Evolutionary conservation across 805 yeast species (phyloP), one percentile per base, ranked within the genome.

Genomic region (Wickerhamomyces pijperi): DNA sequence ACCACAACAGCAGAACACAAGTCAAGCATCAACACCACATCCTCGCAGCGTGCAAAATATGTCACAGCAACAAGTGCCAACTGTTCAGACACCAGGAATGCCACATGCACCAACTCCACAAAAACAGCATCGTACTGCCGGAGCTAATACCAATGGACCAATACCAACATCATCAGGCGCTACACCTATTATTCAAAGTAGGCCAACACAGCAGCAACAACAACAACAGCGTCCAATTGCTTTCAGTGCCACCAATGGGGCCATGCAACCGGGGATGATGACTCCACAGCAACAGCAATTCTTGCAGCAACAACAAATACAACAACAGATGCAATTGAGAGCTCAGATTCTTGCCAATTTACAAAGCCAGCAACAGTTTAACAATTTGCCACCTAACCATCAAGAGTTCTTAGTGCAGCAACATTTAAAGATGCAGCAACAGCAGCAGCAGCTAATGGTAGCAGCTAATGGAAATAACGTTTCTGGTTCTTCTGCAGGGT

Each of bases 211-310:
- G 12, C 36, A 36, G 12, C 38, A 28, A 18, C 41, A 29, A 7
- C 40, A 39, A 23, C 18, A 11, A 8, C 43, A 38, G 16, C n/a
- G n/a, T n/a, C n/a, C n/a, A n/a, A n/a, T n/a, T 47, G 9, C 55
- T 48, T 36, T 54, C 50, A 20, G 21, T 53, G 23, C 9, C 23
- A 21, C 23, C n/a, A n/a, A n/a, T 21, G 23, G 23, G 9, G 23
- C 6, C 23, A 9, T 21, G 9, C 55, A 51, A 18, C 49, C 51
- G 34, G 42, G 45, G 2, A 53, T 50, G 31, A 17, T 52, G 19
- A 44, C 42, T 37, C 43, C 39, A 20, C 56, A 50, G 21, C 47
- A 44, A 34, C 50, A 45, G 32, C 47, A 45, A 16, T 39, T 39
- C 4, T 3, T 39, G 11, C 12, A 31, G 19, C 33, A 31, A 15